Evolutionary conservation across 495 filamentous ascomycete genomes (phyloP), one percentile per base, ranked within the genome.

Genomic region (Gamarada debralockiae): DNA sequence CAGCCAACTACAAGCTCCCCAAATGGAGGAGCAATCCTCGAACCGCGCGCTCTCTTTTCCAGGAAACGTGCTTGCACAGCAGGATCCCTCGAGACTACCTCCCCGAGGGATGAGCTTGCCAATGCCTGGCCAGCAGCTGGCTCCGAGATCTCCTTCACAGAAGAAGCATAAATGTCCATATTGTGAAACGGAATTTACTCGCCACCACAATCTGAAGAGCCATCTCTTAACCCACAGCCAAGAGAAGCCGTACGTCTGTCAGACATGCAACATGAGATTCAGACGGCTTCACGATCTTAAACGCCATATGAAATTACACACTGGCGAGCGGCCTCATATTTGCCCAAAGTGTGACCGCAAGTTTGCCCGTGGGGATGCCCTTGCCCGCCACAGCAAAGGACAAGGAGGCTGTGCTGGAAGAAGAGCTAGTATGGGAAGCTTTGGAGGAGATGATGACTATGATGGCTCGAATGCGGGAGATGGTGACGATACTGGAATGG

Each of bases 121-220:
- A 14, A 79, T 82, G 63, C 75, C 87, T 13, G 77, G 79, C 23
- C 81, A 82, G 23, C 78, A 84, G 62, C 27, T 65, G 50, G 81
- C 80, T 56, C 75, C 80, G 52, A 77, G 83, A 65, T 82, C 91
- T n/a, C 80, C 84, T 5, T 85, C 86, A 7, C 76, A 80, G 20
- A 96, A 95, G 68, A 93, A 93, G 59, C 92, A 99, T 70, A 95
- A 92, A 55, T 99, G 93, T 62, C 90, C 87, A 2, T 96, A 95
- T 67, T 99, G 93, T 73, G 77, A 89, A 3, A 96, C 95, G 7
- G 92, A 95, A 61, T 99, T 99, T 61, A 99, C 93, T 9, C 80
- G 93, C 9, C 95, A 97, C 64, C 93, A 99, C 65, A 99, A 99
- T 58, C 80, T 99, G n/a, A 99, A 99, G 68, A 96, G 90, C 55